Evolutionary conservation across 192 early-diverging fungal species (phyloP).

Genomic region (Radiomyces spectabilis): DNA sequence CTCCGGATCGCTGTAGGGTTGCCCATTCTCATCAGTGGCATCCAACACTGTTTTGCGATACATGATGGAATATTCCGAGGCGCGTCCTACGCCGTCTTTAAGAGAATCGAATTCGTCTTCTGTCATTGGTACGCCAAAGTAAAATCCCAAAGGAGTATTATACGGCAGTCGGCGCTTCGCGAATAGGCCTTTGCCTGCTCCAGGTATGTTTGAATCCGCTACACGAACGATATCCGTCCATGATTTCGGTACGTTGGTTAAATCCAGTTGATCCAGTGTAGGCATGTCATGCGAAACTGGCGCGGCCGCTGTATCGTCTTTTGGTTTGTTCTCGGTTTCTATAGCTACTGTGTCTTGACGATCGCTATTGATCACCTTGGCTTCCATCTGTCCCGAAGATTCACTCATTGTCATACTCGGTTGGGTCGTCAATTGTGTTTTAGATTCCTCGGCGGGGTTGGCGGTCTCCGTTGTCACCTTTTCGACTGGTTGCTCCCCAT

Average conservation of each 20-base stretch:
- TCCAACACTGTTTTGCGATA: slow-evolving; percentile 88
- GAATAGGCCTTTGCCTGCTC: slow-evolving; percentile 72
- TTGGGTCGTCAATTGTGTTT: no score
- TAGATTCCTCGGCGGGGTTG: no score
- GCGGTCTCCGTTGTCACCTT: no score
- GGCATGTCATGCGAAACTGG: no score
- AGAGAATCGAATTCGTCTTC: slow-evolving; percentile 89
- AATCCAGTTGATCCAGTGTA: slow-evolving; percentile 32
- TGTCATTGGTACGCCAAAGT: slow-evolving; percentile 94
- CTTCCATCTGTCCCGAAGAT: no score
- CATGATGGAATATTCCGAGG: slow-evolving; percentile 86
- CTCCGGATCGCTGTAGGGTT: slow-evolving; percentile 61
- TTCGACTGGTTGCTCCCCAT: no score
- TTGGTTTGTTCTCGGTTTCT: no score
- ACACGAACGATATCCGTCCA: slow-evolving; percentile 61
- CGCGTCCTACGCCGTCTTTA: slow-evolving; percentile 71
- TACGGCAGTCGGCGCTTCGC: slow-evolving; percentile 63
- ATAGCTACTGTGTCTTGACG: no score
- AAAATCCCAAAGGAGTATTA: slow-evolving; percentile 78
- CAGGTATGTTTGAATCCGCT: slow-evolving; percentile 49
- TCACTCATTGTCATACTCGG: no score
- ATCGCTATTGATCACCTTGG: no score
- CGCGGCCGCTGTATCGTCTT: no score
- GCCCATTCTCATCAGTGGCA: slow-evolving; percentile 76
- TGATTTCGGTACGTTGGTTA: slow-evolving; percentile 42